Conservation (phyloP, 2,329 filamentous ascomycete genomes). For the Penicillium paneum region DNA sequence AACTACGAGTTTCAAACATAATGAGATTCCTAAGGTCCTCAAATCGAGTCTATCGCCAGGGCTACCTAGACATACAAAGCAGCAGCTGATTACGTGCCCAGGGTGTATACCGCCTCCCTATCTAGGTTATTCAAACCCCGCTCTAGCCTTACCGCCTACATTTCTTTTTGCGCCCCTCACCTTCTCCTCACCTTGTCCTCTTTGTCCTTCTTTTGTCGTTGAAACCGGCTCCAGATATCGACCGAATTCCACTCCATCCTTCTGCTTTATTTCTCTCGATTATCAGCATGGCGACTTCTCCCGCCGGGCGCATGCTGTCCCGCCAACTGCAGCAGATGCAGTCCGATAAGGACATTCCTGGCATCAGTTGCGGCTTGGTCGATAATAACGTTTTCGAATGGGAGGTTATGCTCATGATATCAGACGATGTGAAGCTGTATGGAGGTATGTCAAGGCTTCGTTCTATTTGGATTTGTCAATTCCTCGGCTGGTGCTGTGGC, state of each 20-base stretch:
- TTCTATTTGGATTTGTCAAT: not conserved
- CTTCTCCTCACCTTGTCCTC: slow-evolving; percentile 2
- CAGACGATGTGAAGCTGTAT: slow-evolving; percentile 88
- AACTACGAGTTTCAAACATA: not conserved
- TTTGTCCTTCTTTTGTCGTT: not conserved
- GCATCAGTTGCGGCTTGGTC: slow-evolving; percentile 87
- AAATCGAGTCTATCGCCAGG: not conserved
- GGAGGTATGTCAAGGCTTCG: slow-evolving; percentile 62
- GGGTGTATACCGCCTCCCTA: not conserved
- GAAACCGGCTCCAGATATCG: not conserved
- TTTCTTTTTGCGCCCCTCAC: slow-evolving; percentile 15
- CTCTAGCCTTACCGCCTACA: slow-evolving; percentile 18
- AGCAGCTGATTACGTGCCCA: not conserved
- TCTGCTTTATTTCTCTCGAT: not conserved
- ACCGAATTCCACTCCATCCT: not conserved
- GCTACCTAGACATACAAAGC: too few relatives aligned
- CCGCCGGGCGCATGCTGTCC: slow-evolving; percentile 62
- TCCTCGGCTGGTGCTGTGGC: not conserved
- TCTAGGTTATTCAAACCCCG: slow-evolving; percentile 1
- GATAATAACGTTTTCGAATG: slow-evolving; percentile 90
- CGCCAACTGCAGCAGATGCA: slow-evolving; percentile 95
- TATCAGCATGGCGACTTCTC: slow-evolving; percentile 42
- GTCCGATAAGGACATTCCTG: slow-evolving; percentile 82
- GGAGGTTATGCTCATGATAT: slow-evolving; percentile 99
- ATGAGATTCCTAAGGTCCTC: not conserved